Percentiles rank a stretch among this genome's conserved stretches.
Evolutionary conservation across 495 filamentous ascomycete species (phyloP).

Genomic region (Endocarpon pusillum): DNA sequence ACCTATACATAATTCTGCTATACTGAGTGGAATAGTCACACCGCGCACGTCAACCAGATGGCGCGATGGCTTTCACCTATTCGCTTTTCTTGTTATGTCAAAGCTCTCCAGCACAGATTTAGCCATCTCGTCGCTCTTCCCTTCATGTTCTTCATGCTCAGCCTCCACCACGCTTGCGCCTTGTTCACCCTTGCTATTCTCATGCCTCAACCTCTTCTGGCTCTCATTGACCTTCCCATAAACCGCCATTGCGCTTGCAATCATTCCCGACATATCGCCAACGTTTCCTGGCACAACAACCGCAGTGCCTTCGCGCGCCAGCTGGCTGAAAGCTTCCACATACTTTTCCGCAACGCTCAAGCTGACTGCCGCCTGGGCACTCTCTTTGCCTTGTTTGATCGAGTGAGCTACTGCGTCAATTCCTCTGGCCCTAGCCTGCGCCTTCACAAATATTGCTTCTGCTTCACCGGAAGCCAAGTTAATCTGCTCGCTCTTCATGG

Average conservation of each 20-base stretch:
- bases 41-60: too few species aligned
- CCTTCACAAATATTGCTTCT: conserved; percentile 74
- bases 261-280: conserved; percentile 94
- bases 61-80: too few species aligned
- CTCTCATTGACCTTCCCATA: conserved; percentile 83
- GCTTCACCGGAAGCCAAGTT: conserved; percentile 84
- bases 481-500: conserved; percentile 75
- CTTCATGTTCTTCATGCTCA: conserved; percentile 7
- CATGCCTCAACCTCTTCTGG: conserved; percentile 55
- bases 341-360: conserved; percentile 93
- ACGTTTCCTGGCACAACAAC: conserved; percentile 94
- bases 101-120: conserved; percentile 35
- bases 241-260: conserved; percentile 85
- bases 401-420: conserved; percentile 68
- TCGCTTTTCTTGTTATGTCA: conserved; percentile 30
- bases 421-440: conserved; percentile 69
- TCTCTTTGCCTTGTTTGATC: conserved; percentile 50
- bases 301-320: conserved; percentile 86
- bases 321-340: conserved; percentile 80
- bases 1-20: too few species aligned
- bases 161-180: conserved; percentile 8
- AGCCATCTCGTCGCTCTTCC: conserved; percentile 24
- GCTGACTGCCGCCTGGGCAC: conserved; percentile 67
- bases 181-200: conserved; percentile 16
- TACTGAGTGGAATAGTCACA: too few species aligned